phyloP scores from a whole-genome alignment of 2,329 filamentous ascomycete genomes.

The Paraphoma chrysanthemicola region DNA sequence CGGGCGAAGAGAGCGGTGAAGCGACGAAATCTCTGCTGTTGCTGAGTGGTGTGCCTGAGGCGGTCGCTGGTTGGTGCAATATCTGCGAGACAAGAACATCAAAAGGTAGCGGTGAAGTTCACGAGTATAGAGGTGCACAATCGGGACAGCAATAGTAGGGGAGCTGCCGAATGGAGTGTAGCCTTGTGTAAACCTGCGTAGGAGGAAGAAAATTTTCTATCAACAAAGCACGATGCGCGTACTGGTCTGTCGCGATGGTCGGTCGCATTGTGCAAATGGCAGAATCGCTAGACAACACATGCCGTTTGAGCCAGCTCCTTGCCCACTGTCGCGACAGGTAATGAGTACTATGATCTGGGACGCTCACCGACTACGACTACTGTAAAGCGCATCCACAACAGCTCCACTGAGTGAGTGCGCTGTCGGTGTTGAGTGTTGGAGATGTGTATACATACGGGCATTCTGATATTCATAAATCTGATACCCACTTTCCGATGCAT shows the following conservation, averaged over 20 bases:
- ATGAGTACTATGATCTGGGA: neutral
- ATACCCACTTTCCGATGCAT: slow-evolving; percentile 19
- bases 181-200: slow-evolving; percentile 20
- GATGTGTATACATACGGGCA: slow-evolving; percentile 6
- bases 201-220: slow-evolving; percentile 27
- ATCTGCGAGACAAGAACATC: slow-evolving; percentile 24
- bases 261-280: neutral
- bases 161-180: slow-evolving; percentile 27
- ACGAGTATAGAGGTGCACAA: slow-evolving; percentile 15
- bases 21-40: slow-evolving; percentile 31
- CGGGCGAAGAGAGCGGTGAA: slow-evolving; percentile 45
- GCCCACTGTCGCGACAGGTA: neutral
- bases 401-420: slow-evolving; percentile 14
- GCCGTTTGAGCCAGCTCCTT: neutral
- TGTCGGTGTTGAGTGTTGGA: neutral
- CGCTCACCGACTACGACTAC: neutral
- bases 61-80: slow-evolving; percentile 38
- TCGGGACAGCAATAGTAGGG: slow-evolving; percentile 14
- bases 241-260: neutral
- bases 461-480: slow-evolving; percentile 12
- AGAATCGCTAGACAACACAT: neutral
- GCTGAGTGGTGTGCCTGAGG: slow-evolving; percentile 26
- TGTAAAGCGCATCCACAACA: neutral
- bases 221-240: neutral
- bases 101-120: slow-evolving; percentile 37